Evolutionary conservation across 1,284 basidiomycete genomes (phyloP).

Genomic region (Cryptococcus wingfieldii): DNA sequence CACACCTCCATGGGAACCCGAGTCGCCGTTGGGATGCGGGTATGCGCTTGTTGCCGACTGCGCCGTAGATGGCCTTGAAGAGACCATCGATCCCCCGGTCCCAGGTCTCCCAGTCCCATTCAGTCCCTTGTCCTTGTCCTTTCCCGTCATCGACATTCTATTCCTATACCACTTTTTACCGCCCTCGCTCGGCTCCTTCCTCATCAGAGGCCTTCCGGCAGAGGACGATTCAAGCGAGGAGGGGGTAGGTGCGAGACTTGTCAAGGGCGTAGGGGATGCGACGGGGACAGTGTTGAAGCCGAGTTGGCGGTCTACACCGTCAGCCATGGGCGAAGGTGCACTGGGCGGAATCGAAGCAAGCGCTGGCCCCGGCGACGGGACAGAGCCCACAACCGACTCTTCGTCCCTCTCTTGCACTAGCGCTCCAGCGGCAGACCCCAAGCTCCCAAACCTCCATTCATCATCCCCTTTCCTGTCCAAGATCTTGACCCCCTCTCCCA

Average conservation of each 20-base stretch:
- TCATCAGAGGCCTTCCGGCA: conserved; percentile 1
- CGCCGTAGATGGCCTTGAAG: conserved; percentile 4
- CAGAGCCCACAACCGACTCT: neutral
- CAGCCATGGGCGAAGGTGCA: neutral
- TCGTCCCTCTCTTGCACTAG: neutral
- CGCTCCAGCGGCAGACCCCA: neutral
- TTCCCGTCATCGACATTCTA: neutral
- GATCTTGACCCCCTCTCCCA: neutral
- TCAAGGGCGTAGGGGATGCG: neutral
- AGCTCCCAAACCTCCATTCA: neutral
- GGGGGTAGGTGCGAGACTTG: neutral
- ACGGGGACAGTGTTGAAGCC: conserved; percentile 3
- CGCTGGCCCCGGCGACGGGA: neutral
- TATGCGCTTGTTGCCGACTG: conserved; percentile 1
- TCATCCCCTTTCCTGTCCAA: neutral
- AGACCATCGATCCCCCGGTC: neutral
- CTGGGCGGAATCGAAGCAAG: neutral
- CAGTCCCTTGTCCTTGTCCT: conserved; percentile 10
- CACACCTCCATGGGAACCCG: neutral
- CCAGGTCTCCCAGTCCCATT: neutral
- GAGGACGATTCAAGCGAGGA: neutral
- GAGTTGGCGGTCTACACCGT: conserved; percentile 6
- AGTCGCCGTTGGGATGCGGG: conserved; percentile 1
- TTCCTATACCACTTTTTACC: conserved; percentile 7
- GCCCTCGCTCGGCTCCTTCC: conserved; percentile 3